Evolutionary conservation across 345 rosid genomes (phyloP).

Genomic region (Abelmoschus esculentus): DNA sequence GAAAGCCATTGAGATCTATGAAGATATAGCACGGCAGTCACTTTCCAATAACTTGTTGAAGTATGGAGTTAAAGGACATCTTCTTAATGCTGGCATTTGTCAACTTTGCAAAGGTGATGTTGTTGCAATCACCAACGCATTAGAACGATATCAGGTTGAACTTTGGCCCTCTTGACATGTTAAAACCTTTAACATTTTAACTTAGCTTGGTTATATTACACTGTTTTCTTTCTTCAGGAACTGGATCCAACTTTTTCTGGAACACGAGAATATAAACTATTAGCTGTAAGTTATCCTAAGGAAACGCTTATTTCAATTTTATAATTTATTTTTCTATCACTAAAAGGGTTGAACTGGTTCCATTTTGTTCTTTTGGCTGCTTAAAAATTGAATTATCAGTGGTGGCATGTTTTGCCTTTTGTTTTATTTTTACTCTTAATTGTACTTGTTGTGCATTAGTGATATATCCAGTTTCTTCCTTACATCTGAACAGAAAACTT

Average conservation of each 20-base stretch:
- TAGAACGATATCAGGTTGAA: constrained; percentile 80
- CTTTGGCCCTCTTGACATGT: constrained; percentile 14
- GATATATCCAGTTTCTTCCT: neutral
- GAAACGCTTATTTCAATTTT: constrained; percentile 4
- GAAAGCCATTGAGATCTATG: constrained; percentile 82
- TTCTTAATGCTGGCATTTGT: constrained; percentile 95
- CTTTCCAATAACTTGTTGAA: constrained; percentile 76
- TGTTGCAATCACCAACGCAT: constrained; percentile 79
- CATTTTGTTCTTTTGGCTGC: neutral
- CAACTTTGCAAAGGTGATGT: constrained; percentile 90
- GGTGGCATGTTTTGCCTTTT: neutral
- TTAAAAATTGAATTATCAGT: neutral
- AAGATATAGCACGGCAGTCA: constrained; percentile 73
- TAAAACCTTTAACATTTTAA: neutral
- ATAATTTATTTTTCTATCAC: neutral
- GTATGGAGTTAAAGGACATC: constrained; percentile 98
- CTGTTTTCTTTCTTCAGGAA: constrained; percentile 46
- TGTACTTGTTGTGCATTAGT: neutral
- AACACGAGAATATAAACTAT: constrained; percentile 73
- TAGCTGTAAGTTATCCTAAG: constrained; percentile 37
- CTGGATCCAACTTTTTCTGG: constrained; percentile 94
- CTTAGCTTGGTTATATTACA: constrained; percentile 5
- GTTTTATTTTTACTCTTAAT: neutral
- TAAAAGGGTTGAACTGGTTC: neutral
- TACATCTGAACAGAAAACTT: neutral